A percentile compares a stretch with the other conserved stretches of the same genome.
These are phyloP conservation scores for Colletotrichum viniferum DNA, from an alignment of 2,329 filamentous ascomycete genomes.

Conservation along the genomic window DNA sequence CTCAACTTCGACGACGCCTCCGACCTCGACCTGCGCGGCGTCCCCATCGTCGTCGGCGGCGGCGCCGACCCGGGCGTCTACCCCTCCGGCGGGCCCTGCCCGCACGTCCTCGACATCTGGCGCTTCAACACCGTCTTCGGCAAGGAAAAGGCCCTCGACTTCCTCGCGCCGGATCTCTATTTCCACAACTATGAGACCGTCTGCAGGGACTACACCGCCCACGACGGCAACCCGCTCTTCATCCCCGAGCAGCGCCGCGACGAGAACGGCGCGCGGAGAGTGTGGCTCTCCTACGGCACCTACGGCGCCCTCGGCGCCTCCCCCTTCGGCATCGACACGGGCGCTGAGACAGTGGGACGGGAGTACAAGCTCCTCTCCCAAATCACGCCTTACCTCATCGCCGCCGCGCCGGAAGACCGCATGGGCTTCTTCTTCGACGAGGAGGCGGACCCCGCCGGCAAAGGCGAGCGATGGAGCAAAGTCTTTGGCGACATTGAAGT, in stretches of 20 bases:
- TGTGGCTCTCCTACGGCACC: conserved; percentile 46
- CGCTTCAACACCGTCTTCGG: conserved; percentile 33
- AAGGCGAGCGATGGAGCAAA: conserved; percentile 29
- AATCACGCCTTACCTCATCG: conserved; percentile 29
- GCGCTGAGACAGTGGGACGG: conserved; percentile 28
- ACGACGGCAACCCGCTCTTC: conserved; percentile 46
- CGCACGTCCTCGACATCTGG: conserved; percentile 43
- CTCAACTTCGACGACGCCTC: conserved; percentile 36
- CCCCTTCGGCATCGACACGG: conserved; percentile 45
- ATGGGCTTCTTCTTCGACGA: conserved; percentile 43
- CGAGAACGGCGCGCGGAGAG: conserved; percentile 44
- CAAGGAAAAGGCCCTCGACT: conserved; percentile 39
- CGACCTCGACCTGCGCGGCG: conserved; percentile 33
- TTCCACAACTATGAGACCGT: conserved; percentile 50
- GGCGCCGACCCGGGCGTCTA: conserved; percentile 38
- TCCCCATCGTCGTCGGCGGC: conserved; percentile 38
- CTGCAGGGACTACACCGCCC: conserved; percentile 47
- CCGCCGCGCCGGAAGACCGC: conserved; percentile 32
- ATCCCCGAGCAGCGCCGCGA: conserved; percentile 58
- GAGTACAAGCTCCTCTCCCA: conserved; percentile 36
- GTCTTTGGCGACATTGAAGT: conserved; percentile 37
- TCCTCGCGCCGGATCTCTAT: conserved; percentile 53
- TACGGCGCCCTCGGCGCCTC: conserved; percentile 40
- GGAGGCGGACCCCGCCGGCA: conserved; percentile 28
- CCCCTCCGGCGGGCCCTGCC: conserved; percentile 38